A percentile compares a stretch with the other conserved stretches of the same genome.
Evolutionary conservation across 2,329 filamentous ascomycete genomes (phyloP).

Genomic region (Aspergillus sojae): DNA sequence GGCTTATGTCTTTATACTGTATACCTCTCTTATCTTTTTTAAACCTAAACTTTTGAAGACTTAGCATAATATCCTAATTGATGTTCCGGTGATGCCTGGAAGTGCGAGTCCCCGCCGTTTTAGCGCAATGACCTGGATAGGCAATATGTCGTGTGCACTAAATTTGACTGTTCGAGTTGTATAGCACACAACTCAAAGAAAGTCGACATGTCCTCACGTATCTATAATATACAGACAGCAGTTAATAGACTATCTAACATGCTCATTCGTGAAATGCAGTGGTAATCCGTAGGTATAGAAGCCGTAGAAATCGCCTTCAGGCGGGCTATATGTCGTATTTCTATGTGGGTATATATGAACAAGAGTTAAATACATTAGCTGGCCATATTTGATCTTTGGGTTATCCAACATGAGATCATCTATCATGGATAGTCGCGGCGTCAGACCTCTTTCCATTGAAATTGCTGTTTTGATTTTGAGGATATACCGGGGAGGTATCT

Average conservation of each 20-base stretch:
- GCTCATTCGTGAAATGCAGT: not conserved
- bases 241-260: not conserved
- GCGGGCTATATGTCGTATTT: not conserved
- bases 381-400: not conserved
- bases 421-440: not conserved
- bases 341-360: not conserved
- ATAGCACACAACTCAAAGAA: not conserved
- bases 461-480: not conserved
- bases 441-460: not conserved
- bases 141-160: not conserved
- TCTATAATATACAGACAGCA: not conserved
- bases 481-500: not conserved
- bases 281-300: not conserved
- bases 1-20: slow-evolving; percentile 41
- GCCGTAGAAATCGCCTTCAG: not conserved
- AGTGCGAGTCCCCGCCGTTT: not conserved
- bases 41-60: slow-evolving; percentile 23
- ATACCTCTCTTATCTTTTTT: slow-evolving; percentile 31
- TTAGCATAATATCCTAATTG: slow-evolving; percentile 40
- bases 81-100: slow-evolving; percentile 7
- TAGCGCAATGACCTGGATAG: not conserved
- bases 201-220: not conserved
- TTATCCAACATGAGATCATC: not conserved
- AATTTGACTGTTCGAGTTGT: not conserved
- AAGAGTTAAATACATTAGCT: slow-evolving; percentile 1